Conservation (phyloP, 768 basidiomycete species). For the Lactarius pseudohatsudake region DNA sequence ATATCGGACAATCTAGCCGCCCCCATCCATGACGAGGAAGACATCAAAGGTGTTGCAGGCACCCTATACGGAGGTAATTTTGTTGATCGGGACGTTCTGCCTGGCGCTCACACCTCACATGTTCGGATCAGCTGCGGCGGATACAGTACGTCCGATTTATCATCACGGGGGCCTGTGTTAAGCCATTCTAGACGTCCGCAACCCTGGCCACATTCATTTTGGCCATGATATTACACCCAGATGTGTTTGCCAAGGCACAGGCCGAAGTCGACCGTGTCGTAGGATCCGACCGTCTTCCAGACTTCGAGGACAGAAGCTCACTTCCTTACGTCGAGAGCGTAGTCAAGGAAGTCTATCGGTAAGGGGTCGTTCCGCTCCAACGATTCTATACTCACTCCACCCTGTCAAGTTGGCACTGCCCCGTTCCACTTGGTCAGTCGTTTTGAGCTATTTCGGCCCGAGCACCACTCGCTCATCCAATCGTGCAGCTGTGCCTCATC, state of each 20-base stretch:
- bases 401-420: slow-evolving; percentile 24
- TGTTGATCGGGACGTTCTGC: background rate
- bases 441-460: background rate
- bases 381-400: background rate
- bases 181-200: slow-evolving; percentile 24
- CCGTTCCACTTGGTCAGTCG: slow-evolving; percentile 28
- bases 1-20: slow-evolving; percentile 24
- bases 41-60: slow-evolving; percentile 30
- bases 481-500: slow-evolving; percentile 28
- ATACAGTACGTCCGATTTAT: slow-evolving; percentile 22
- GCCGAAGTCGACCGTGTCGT: slow-evolving; percentile 34
- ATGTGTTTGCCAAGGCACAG: slow-evolving; percentile 31
- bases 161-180: background rate
- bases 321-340: slow-evolving; percentile 33
- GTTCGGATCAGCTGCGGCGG: slow-evolving; percentile 26
- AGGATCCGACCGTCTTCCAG: slow-evolving; percentile 33
- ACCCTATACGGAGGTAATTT: slow-evolving; percentile 26
- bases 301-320: slow-evolving; percentile 30
- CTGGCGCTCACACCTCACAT: slow-evolving; percentile 24
- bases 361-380: background rate
- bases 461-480: slow-evolving; percentile 6
- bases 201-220: slow-evolving; percentile 28
- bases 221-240: slow-evolving; percentile 30
- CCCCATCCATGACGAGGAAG: slow-evolving; percentile 23
- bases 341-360: slow-evolving; percentile 31